These are phyloP conservation scores for Fusarium sarcochroum DNA, from an alignment of 2,329 filamentous ascomycete species.

Conservation along the genomic window DNA sequence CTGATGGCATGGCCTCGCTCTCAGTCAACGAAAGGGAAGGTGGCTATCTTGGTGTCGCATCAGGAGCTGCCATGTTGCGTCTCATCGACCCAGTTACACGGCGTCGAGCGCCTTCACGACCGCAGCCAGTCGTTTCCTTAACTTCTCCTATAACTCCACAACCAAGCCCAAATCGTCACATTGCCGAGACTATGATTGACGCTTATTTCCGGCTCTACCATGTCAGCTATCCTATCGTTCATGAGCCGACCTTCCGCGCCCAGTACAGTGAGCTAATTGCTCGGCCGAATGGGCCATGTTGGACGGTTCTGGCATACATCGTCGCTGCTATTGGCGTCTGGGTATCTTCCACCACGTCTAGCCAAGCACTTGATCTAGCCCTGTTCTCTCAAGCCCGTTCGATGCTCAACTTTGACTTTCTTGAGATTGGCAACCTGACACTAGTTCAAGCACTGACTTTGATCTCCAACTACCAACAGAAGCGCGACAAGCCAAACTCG, in stretches of 20 bases:
- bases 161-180: conserved; percentile 53
- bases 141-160: conserved; percentile 42
- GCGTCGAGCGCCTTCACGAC: conserved; percentile 39
- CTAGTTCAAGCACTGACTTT: conserved; percentile 62
- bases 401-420: conserved; percentile 57
- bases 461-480: conserved; percentile 65
- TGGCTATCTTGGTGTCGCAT: conserved; percentile 62
- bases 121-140: conserved; percentile 21
- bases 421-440: conserved; percentile 62
- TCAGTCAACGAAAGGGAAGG: conserved; percentile 55
- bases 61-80: conserved; percentile 60
- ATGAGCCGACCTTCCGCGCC: conserved; percentile 62
- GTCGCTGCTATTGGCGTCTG: conserved; percentile 57
- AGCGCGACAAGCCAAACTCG: conserved; percentile 65
- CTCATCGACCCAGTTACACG: conserved; percentile 52
- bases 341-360: conserved; percentile 43
- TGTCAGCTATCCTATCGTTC: conserved; percentile 61
- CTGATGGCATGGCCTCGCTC: conserved; percentile 58
- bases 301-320: conserved; percentile 53
- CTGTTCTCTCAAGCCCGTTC: conserved; percentile 51
- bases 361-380: conserved; percentile 45
- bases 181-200: conserved; percentile 53
- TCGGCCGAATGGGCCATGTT: conserved; percentile 51
- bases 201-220: conserved; percentile 60
- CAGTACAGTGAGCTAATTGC: conserved; percentile 53